These are phyloP conservation scores for Escallonia rubra DNA, from an alignment of 129 eudicot genomes.

Conservation along the genomic window DNA sequence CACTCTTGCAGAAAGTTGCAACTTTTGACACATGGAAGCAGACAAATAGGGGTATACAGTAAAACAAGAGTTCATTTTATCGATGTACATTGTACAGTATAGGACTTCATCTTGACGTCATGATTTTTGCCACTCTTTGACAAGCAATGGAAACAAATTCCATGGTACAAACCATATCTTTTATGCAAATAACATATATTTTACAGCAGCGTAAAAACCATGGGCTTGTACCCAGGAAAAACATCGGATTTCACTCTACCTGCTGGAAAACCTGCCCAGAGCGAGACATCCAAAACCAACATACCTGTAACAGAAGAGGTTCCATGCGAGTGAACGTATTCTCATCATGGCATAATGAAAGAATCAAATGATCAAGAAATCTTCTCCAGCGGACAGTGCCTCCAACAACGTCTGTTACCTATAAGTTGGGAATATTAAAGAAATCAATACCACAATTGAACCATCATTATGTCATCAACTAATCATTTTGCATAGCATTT, in stretches of 20 bases:
- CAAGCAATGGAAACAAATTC: neutral
- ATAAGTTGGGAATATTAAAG: conserved; percentile 2
- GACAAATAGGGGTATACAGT: neutral
- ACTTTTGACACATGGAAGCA: neutral
- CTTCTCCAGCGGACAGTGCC: conserved; percentile 94
- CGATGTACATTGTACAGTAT: neutral
- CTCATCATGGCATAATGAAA: conserved; percentile 75
- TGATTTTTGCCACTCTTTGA: neutral
- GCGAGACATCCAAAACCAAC: neutral
- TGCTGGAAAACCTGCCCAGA: neutral
- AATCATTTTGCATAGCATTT: neutral
- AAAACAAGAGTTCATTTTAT: neutral
- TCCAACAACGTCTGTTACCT: conserved; percentile 96
- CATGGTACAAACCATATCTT: neutral
- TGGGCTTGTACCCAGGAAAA: too few species aligned
- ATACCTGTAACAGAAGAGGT: conserved; percentile 88
- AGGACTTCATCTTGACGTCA: neutral
- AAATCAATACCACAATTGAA: neutral
- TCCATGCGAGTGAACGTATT: conserved; percentile 63
- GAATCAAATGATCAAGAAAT: conserved; percentile 80
- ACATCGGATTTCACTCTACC: neutral
- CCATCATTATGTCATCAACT: neutral
- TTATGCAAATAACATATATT: neutral
- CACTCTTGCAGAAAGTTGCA: neutral
- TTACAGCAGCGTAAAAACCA: too few species aligned